Conservation (phyloP, 139 green algal species). For the Chlamydomonas sp. region DNA sequence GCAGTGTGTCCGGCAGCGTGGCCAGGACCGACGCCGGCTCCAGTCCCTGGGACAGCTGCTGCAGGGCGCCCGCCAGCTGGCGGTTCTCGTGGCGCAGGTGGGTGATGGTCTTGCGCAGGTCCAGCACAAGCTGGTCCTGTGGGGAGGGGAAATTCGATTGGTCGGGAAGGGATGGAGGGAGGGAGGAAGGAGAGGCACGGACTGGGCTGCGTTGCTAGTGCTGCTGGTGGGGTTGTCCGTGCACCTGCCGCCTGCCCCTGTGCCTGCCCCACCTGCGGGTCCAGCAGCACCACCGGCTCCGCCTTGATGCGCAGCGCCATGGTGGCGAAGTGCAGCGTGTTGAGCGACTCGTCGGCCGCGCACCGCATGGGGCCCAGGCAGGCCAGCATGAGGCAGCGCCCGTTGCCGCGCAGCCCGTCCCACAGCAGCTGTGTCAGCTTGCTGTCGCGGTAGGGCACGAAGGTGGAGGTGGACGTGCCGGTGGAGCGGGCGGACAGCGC, state of each 20-base stretch:
- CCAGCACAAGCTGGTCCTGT: constrained; percentile 69
- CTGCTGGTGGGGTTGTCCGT: no score
- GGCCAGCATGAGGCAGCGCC: constrained; percentile 73
- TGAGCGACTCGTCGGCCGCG: constrained; percentile 69
- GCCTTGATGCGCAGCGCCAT: constrained; percentile 72
- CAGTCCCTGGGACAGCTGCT: constrained; percentile 38
- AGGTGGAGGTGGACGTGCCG: constrained; percentile 6
- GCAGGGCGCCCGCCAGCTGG: constrained; percentile 58
- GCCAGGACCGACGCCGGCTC: constrained; percentile 48
- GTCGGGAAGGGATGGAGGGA: not conserved
- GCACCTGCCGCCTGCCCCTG: no score
- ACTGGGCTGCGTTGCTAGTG: no score
- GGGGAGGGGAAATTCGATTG: not conserved
- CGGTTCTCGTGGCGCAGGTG: constrained; percentile 62
- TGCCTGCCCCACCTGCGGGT: constrained; percentile 43
- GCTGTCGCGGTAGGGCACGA: constrained; percentile 51
- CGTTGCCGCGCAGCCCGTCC: constrained; percentile 59
- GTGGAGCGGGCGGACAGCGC: constrained; percentile 41
- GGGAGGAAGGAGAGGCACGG: not conserved
- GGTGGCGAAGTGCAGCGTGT: constrained; percentile 76
- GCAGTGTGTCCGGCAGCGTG: constrained; percentile 54
- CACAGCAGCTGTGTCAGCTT: constrained; percentile 79
- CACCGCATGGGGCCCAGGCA: constrained; percentile 68
- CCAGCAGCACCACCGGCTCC: constrained; percentile 63
- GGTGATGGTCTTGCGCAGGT: constrained; percentile 69